Evolutionary conservation across 2,329 filamentous ascomycete species (phyloP), one percentile per base, ranked within the genome.

Genomic region (Albifimbria verrucaria): DNA sequence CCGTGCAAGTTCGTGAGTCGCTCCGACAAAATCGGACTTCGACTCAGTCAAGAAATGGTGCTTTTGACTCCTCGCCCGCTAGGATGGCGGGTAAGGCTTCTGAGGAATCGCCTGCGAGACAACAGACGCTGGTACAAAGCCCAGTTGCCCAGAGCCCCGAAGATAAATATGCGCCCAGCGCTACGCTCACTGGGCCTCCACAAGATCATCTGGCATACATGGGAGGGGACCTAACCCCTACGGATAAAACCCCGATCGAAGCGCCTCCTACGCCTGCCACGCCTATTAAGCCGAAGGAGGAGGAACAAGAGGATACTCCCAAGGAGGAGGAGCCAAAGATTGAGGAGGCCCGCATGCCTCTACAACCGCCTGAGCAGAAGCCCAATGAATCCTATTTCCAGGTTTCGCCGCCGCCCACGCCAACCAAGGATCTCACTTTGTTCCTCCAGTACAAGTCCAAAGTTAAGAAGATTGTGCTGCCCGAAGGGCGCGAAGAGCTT

Each of bases 381-480:
- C 56, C 61, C 4, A 59, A 59, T 23, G 75, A 78, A 24, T 76
- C 78, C 49, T 79, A 79, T 42, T 84, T 83, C 57, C 77, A 83
- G 21, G 86, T 87, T 42, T 73, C 72, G 1, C 91, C 90, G 9
- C 86, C 88, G 32, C 77, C 75, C 17, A 72, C 77, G 7, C 73
- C 86, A 7, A 87, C 86, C 9, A 96, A 96, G 67, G 92, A 97
- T 61, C 78, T 99, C 49, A 97, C 93, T 0, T 76, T 99, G 39
- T 99, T 97, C 68, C 72, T 97, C 56, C 93, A 97, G 71, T 97
- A 97, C 75, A 96, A 95, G 68, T 94, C 89, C 62, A 94, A 94
- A 68, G 92, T 97, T 62, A 97, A 97, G 73, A 97, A 97, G 69
- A 95, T 95, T 67, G 85, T 96, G 17, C 81, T 97, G 28, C 76